Percentiles rank a stretch among this genome's conserved stretches.
phyloP scores from a whole-genome alignment of 306 rosid species.

The Castanea mollissima region DNA sequence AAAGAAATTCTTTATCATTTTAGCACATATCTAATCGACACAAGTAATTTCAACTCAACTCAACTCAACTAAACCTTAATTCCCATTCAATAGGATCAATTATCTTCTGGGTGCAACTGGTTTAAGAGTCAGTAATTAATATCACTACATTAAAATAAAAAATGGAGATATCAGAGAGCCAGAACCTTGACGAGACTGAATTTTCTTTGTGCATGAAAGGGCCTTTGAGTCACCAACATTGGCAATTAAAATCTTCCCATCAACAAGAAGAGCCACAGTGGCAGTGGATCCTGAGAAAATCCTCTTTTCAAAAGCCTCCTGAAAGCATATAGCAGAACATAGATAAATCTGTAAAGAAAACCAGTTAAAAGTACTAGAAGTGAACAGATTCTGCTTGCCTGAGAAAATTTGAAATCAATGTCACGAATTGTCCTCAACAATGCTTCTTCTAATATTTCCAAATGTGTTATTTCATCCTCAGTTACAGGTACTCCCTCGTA shows the following conservation, averaged over 20 bases:
- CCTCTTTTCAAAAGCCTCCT: conserved; percentile 1
- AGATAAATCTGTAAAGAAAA: neutral
- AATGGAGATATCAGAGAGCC: neutral
- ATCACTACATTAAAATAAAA: too few species aligned
- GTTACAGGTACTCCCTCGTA: neutral
- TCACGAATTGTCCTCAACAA: neutral
- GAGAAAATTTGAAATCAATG: neutral
- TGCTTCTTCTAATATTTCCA: neutral
- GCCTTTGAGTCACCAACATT: conserved; percentile 13
- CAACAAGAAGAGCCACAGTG: neutral
- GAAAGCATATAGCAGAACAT: neutral
- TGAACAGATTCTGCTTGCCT: neutral
- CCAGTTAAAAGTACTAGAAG: neutral
- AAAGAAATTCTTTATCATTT: too few species aligned
- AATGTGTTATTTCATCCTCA: neutral
- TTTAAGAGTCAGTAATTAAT: too few species aligned
- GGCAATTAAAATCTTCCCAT: neutral
- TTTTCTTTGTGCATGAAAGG: neutral
- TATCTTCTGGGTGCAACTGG: too few species aligned
- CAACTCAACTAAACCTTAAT: too few species aligned
- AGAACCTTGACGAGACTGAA: neutral
- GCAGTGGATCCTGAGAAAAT: conserved; percentile 1
- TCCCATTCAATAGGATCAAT: too few species aligned
- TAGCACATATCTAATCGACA: too few species aligned
- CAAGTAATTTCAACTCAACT: too few species aligned